Evolutionary conservation across 2,329 filamentous ascomycete genomes (phyloP).

Genomic region (Botryotinia narcissicola): DNA sequence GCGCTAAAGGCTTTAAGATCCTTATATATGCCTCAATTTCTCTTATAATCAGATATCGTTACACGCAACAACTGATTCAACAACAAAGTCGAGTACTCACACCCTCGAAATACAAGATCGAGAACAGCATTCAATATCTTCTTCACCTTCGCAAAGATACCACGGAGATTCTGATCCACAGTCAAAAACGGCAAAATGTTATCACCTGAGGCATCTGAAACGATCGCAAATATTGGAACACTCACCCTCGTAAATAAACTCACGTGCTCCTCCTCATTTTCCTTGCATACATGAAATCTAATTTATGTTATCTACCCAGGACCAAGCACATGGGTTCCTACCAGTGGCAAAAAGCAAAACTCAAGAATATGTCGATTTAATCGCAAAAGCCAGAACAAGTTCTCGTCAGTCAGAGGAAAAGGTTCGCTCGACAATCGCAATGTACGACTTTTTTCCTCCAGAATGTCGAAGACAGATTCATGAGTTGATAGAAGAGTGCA

Average conservation of each 20-base stretch:
- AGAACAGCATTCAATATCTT: too few relatives aligned
- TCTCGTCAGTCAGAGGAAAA: not conserved
- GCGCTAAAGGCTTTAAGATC: fast-evolving
- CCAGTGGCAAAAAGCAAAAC: not conserved
- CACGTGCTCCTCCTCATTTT: not conserved
- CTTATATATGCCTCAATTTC: not conserved
- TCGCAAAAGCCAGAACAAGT: not conserved
- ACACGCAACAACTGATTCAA: not conserved
- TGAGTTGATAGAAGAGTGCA: not conserved
- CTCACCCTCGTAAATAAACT: not conserved
- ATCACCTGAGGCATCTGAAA: too few relatives aligned
- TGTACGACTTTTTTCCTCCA: not conserved
- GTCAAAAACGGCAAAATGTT: not conserved
- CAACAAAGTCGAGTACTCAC: not conserved
- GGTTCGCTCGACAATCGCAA: not conserved
- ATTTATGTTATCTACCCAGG: not conserved
- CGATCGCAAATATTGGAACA: not conserved
- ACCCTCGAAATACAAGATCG: not conserved
- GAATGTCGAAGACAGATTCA: not conserved
- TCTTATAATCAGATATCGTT: not conserved
- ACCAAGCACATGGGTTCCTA: not conserved
- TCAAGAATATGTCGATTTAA: not conserved
- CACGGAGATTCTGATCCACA: not conserved
- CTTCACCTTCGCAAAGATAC: not conserved
- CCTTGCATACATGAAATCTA: not conserved